Evolutionary conservation across 306 rosid genomes (phyloP), one percentile per base, ranked within the genome.

Genomic region (Trichosanthes cucumerina): DNA sequence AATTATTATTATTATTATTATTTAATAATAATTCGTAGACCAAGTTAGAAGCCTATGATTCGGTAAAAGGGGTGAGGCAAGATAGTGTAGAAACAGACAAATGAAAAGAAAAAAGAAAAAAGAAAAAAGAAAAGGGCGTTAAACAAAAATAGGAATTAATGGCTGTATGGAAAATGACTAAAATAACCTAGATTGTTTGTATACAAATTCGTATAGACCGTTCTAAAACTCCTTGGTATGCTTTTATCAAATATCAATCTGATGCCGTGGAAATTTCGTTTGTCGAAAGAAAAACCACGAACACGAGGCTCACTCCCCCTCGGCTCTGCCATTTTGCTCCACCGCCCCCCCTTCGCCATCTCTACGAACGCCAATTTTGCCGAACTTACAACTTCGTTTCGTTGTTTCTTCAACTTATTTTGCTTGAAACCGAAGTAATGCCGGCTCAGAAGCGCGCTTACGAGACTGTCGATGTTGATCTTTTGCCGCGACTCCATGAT

Each of bases 381-480:
- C 52, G 8, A 49, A 11, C 78, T 4, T 31, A 16, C 62, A 7
- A 26, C 38, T 54, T 76, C 7, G 28, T 38, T 76, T 76, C 53
- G 8, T 57, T 16, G 53, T 76, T 54, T 26, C 53, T 38, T 54
- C 28, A 14, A 54, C 65, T 76, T 76, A 52, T 83, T 71, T 59
- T 65, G 81, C 68, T 76, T 76, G 46, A 79, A 79, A 71, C 24
- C 28, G 70, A 62, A 83, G 85, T 85, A 91, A 93, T 93, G 98
- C 90, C 96, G 74, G 82, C 93, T 11, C 90, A 87, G 87, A 91
- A 87, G 87, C 88, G 86, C 50, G 57, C 81, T 44, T 75, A 57
- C 24, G 92, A 85, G 62, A 44, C 82, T 76, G 26, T 65, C 38
- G 81, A 79, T 33, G 90, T 85, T 72, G 88, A 70, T 84, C 82